Conservation (phyloP, 768 basidiomycete species). For the Collybiopsis luxurians region DNA sequence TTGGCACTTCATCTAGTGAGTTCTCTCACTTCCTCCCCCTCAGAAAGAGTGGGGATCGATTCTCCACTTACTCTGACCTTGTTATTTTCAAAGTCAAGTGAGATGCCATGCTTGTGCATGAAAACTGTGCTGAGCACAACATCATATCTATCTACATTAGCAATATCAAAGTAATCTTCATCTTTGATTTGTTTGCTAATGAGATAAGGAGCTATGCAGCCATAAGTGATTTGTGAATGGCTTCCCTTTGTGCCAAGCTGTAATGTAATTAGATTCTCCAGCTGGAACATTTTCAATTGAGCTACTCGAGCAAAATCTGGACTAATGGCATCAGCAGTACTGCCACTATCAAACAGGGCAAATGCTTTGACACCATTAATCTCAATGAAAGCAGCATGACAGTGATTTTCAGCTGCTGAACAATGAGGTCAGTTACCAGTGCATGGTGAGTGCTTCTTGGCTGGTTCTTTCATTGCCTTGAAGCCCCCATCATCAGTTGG, state of each 20-base stretch:
- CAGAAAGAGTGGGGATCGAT: not conserved
- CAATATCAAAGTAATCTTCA: conserved; percentile 19
- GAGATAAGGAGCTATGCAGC: conserved; percentile 1
- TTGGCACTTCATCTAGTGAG: not conserved
- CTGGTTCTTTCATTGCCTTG: too few relatives aligned
- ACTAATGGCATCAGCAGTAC: conserved; percentile 16
- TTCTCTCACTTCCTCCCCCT: not conserved
- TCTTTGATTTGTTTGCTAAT: too few relatives aligned
- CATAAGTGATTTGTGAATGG: conserved; percentile 15
- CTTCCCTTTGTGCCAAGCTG: conserved; percentile 20
- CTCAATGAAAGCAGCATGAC: not conserved
- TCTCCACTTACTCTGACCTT: conserved; percentile 2
- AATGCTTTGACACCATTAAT: conserved; percentile 1
- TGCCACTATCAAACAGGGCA: conserved; percentile 12
- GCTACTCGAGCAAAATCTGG: conserved; percentile 17
- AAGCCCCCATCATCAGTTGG: too few relatives aligned
- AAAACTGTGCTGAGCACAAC: conserved; percentile 21
- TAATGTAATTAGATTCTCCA: conserved; percentile 13
- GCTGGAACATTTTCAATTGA: conserved; percentile 3
- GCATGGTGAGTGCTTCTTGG: too few relatives aligned
- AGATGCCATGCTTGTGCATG: conserved; percentile 12
- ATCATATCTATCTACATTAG: conserved; percentile 24
- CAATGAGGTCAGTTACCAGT: too few relatives aligned
- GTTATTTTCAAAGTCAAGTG: conserved; percentile 13
- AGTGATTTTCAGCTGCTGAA: too few relatives aligned